A percentile compares a stretch with the other conserved stretches of the same genome.
phyloP scores from a whole-genome alignment of 2,329 filamentous ascomycete genomes.

The Aphanoascus verrucosus region DNA sequence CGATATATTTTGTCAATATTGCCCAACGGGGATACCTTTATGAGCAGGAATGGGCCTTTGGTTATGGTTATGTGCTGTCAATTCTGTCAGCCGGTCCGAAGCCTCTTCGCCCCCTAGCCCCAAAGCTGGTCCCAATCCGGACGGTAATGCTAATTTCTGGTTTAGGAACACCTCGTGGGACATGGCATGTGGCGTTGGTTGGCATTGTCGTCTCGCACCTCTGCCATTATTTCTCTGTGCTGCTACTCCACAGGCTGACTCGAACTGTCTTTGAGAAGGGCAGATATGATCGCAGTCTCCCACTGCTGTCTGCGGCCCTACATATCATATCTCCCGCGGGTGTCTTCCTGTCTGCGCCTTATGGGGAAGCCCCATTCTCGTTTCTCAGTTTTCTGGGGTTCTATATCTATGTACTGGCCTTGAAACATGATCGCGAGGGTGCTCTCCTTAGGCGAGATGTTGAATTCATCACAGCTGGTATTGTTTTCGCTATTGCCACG shows the following conservation, averaged over 20 bases:
- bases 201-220: constrained; percentile 59
- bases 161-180: neutral
- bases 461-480: constrained; percentile 51
- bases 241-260: constrained; percentile 60
- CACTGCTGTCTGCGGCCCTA: constrained; percentile 57
- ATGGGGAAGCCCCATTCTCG: constrained; percentile 70
- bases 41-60: constrained; percentile 59
- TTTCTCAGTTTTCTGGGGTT: constrained; percentile 65
- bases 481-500: constrained; percentile 60
- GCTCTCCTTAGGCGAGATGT: constrained; percentile 31
- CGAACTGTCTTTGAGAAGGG: constrained; percentile 42
- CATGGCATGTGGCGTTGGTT: constrained; percentile 32
- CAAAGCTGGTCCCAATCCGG: neutral
- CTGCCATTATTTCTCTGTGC: constrained; percentile 65
- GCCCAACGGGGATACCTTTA: constrained; percentile 46
- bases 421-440: constrained; percentile 25
- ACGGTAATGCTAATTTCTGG: neutral
- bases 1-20: constrained; percentile 48
- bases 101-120: neutral
- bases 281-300: constrained; percentile 19
- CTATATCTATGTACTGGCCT: constrained; percentile 51
- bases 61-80: constrained; percentile 43
- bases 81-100: constrained; percentile 27
- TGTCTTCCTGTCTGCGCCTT: constrained; percentile 78
- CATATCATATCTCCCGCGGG: constrained; percentile 82